Conservation (phyloP, 1,284 basidiomycete genomes). For the Papiliotrema laurentii region DNA sequence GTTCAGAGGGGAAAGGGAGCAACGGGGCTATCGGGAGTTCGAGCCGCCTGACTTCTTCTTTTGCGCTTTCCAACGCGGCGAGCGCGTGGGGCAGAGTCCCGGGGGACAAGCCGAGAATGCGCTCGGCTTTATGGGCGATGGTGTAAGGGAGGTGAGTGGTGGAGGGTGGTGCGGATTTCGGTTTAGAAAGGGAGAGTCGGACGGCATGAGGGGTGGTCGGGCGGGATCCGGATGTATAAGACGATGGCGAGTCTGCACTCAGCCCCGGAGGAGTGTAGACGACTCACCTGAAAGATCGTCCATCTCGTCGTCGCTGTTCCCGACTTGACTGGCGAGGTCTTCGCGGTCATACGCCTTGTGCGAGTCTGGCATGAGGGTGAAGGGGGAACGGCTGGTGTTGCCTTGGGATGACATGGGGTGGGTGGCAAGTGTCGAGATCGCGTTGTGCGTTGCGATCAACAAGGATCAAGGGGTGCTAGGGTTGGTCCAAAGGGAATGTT, state of each 20-base stretch:
- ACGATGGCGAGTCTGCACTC: constrained; percentile 27
- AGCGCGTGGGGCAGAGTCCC: constrained; percentile 30
- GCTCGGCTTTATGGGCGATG: constrained; percentile 29
- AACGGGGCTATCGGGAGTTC: too few relatives aligned
- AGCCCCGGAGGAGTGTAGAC: not conserved
- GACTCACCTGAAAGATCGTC: constrained; percentile 35
- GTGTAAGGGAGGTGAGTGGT: constrained; percentile 15
- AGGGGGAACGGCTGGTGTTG: not conserved
- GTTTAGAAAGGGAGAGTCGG: constrained; percentile 1
- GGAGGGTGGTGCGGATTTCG: too few relatives aligned
- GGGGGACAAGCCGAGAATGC: constrained; percentile 31
- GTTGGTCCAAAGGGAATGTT: too few relatives aligned
- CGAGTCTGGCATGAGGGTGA: not conserved
- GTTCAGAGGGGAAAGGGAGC: not conserved
- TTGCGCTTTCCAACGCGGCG: constrained; percentile 30
- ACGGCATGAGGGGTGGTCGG: constrained; percentile 23
- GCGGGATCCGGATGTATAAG: constrained; percentile 24
- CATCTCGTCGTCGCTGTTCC: constrained; percentile 22
- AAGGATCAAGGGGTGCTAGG: too few relatives aligned
- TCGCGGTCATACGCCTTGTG: constrained; percentile 1
- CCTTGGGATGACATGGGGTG: too few relatives aligned
- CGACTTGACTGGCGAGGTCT: constrained; percentile 2
- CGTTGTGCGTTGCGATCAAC: too few relatives aligned
- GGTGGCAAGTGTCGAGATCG: too few relatives aligned
- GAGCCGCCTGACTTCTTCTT: constrained; percentile 29